A percentile compares a stretch with the other conserved stretches of the same genome.
These are phyloP conservation scores for Pseudogymnoascus sp. DNA, from an alignment of 2,329 filamentous ascomycete species.

Conservation along the genomic window DNA sequence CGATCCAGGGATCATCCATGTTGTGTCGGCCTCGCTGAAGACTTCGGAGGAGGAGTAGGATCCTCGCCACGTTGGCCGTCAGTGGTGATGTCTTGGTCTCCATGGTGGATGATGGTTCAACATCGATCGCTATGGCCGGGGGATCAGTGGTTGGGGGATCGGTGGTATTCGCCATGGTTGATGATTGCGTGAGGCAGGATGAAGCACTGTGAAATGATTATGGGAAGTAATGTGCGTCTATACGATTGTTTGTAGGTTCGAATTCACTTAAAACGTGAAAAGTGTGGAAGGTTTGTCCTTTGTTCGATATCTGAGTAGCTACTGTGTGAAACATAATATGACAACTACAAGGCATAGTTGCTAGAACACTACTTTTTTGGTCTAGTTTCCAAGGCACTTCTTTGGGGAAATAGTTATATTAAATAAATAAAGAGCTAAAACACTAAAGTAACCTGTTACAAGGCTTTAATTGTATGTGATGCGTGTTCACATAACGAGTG, in stretches of 20 bases:
- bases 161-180: neutral
- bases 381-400: no score
- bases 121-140: neutral
- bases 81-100: neutral
- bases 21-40: neutral
- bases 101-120: neutral
- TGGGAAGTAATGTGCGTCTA: neutral
- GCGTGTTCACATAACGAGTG: no score
- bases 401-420: no score
- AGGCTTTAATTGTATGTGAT: no score
- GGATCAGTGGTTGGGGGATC: neutral
- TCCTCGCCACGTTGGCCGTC: neutral
- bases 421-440: no score
- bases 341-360: no score
- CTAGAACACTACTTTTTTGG: no score
- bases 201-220: neutral
- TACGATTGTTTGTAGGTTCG: neutral
- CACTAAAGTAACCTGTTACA: no score
- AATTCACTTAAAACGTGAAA: no score
- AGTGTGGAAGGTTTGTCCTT: no score
- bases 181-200: neutral
- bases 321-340: no score
- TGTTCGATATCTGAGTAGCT: no score
- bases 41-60: neutral
- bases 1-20: neutral